A percentile compares a stretch with the other conserved stretches of the same genome.
phyloP scores from a whole-genome alignment of 78 protist genomes.

The Dictyostelium purpureum region DNA sequence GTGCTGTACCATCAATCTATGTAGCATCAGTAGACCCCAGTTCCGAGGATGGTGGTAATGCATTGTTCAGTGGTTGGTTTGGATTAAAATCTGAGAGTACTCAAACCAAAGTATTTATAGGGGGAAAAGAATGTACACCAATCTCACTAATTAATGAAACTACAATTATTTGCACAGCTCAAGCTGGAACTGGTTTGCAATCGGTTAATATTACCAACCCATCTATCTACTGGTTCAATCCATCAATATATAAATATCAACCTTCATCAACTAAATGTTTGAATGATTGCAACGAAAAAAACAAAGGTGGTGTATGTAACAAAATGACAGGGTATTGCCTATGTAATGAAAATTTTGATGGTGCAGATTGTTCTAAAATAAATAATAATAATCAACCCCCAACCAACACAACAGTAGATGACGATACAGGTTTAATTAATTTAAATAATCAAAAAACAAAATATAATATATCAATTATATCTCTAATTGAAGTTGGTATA shows the following conservation, averaged over 20 bases:
- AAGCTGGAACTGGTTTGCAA: background rate
- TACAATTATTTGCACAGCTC: background rate
- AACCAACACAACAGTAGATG: background rate
- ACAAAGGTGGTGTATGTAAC: background rate
- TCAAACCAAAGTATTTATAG: background rate
- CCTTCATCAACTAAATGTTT: background rate
- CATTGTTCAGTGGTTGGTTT: background rate
- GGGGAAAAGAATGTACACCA: background rate
- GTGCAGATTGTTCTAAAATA: background rate
- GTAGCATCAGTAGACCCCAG: background rate
- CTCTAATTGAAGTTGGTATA: background rate
- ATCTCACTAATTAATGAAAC: background rate
- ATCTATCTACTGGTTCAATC: background rate
- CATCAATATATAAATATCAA: background rate
- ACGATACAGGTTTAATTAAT: background rate
- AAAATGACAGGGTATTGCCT: background rate
- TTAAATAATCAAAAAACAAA: constrained; percentile 1
- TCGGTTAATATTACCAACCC: background rate
- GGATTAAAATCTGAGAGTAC: background rate
- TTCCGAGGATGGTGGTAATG: background rate
- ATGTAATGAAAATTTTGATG: background rate
- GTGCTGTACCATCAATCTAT: background rate
- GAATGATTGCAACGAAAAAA: background rate
- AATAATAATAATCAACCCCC: background rate
- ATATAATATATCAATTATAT: background rate